These are phyloP conservation scores for Cladobotryum mycophilum DNA, from an alignment of 2,329 filamentous ascomycete genomes.

Conservation along the genomic window DNA sequence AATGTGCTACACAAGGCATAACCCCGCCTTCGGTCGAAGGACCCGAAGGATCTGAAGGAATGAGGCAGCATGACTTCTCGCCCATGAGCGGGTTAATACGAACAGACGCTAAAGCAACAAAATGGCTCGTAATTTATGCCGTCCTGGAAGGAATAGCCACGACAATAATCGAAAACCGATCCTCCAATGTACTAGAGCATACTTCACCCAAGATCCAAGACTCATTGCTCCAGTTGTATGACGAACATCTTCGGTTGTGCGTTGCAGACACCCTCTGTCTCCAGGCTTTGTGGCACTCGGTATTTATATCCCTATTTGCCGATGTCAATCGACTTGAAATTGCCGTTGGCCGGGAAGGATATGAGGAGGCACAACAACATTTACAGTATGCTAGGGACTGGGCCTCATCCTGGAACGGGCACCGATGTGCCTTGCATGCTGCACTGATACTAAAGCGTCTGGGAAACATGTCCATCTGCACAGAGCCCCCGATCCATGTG, in stretches of 20 bases:
- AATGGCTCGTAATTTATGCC: no score
- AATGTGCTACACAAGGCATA: neutral
- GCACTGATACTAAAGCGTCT: conserved; percentile 4
- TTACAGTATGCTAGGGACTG: no score
- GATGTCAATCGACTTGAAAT: conserved; percentile 3
- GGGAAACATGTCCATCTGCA: conserved; percentile 1
- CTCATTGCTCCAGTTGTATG: no score
- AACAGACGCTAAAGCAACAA: no score
- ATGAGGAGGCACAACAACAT: no score
- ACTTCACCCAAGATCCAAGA: no score
- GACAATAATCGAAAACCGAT: no score
- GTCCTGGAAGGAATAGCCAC: neutral
- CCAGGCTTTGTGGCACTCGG: conserved; percentile 8
- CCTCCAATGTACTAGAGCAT: no score
- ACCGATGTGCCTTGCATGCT: conserved; percentile 4
- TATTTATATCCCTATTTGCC: conserved; percentile 4
- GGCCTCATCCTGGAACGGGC: neutral
- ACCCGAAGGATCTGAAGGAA: no score
- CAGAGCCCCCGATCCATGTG: conserved; percentile 4
- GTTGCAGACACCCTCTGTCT: neutral
- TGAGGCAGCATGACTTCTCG: no score
- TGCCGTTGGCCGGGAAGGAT: conserved; percentile 4
- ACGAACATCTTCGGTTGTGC: no score
- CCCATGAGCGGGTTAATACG: no score
- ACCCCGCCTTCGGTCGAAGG: neutral